Evolutionary conservation across 176 grass and related monocot genomes (phyloP), one percentile per base, ranked within the genome.

Genomic region (Ensete ventricosum): DNA sequence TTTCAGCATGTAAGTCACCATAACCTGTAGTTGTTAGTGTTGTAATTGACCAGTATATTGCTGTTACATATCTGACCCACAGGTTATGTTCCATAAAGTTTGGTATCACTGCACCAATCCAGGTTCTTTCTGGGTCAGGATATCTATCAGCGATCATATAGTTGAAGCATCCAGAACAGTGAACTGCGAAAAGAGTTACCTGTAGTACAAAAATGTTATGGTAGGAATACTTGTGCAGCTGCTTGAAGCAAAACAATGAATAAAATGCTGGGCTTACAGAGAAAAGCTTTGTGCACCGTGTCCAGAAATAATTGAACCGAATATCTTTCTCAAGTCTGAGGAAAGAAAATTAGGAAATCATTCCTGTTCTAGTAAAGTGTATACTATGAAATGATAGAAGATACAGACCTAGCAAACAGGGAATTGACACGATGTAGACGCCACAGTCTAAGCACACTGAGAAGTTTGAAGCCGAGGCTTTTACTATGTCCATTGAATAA

Each of bases 21-120:
- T 64, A 76, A 76, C 58, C 74, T 62, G 58, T 76, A 49, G 74
- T 76, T 2, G 59, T 24, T 62, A 76, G 59, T 16, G 74, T 76
- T 64, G 74, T 76, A 13, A 52, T 76, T 34, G 74, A 76, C 74
- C 74, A 62, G 74, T 64, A 76, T n/a, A 76, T 76, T 64, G 74
- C 74, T 64, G 74, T 76, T 51, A 76, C 58, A 63, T 76, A 76
- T 50, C 74, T 64, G 19, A 63, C 58, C 58, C 58, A 64, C 11
- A 62, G 29, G 51, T 58, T 52, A 23, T 76, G 58, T 52, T 62
- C 27, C 58, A 58, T 76, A 43, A 76, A 64, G 43, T 64, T 76
- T 76, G 74, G 74, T 10, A 50, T 64, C 9, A 76, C 74, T 14
- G 58, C 74, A 76, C 74, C 74, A 52, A 64, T 76, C 55, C 74